A percentile compares a stretch with the other conserved stretches of the same genome.
These are phyloP conservation scores for Synchytrium microbalum DNA, from an alignment of 371 early-diverging fungal genomes.

Conservation along the genomic window DNA sequence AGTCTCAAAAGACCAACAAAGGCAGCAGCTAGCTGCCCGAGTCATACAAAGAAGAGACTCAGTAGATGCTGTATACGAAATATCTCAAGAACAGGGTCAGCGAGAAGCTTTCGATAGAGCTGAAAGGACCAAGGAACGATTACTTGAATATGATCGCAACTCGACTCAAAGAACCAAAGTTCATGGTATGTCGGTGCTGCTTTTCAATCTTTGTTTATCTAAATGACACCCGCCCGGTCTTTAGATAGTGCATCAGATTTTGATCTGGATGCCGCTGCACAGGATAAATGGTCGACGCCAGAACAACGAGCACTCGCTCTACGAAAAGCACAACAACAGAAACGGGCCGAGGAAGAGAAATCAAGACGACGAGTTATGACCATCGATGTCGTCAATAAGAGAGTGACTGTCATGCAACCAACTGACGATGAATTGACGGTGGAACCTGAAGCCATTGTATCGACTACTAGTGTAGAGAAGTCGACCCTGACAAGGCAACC, in stretches of 20 bases:
- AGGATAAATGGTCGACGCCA: conserved; percentile 66
- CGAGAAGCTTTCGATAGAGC: conserved; percentile 49
- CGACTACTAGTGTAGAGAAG: background rate
- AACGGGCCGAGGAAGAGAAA: conserved; percentile 37
- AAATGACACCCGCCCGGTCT: background rate
- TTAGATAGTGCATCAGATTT: conserved; percentile 71
- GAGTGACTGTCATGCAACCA: conserved; percentile 24
- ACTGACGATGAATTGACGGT: background rate
- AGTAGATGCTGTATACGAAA: too few species aligned
- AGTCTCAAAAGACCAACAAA: conserved; percentile 36
- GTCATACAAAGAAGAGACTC: too few species aligned
- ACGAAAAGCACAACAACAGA: conserved; percentile 24
- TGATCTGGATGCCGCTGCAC: conserved; percentile 52
- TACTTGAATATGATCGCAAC: conserved; percentile 74
- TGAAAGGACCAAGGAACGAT: conserved; percentile 59
- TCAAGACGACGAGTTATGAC: conserved; percentile 53
- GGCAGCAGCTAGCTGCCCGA: conserved; percentile 14
- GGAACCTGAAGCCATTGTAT: background rate
- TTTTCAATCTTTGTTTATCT: background rate
- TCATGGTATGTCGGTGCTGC: conserved; percentile 36
- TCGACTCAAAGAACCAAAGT: conserved; percentile 68
- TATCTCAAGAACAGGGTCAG: conserved; percentile 35
- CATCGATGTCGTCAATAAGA: conserved; percentile 50
- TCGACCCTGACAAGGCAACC: background rate
- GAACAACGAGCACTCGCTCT: conserved; percentile 57